Conservation (phyloP, 176 grass and related monocot species). For the Oryza longistaminata region DNA sequence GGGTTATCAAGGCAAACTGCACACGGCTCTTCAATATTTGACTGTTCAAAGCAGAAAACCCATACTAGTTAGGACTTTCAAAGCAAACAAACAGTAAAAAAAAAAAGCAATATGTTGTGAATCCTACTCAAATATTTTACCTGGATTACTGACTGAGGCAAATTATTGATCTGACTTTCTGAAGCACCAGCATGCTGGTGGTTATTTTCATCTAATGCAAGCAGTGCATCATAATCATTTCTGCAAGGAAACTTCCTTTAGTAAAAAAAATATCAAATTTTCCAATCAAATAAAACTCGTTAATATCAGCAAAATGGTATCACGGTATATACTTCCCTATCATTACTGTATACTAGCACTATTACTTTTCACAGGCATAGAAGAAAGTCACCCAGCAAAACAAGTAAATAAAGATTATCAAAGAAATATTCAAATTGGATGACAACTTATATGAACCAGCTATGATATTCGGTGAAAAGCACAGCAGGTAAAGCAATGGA, state of each 20-base stretch:
- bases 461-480: neutral
- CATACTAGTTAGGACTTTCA: conserved; percentile 16
- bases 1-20: conserved; percentile 81
- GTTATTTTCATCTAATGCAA: conserved; percentile 90
- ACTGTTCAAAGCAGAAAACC: conserved; percentile 47
- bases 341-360: neutral
- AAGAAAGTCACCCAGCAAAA: conserved; percentile 7
- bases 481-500: neutral
- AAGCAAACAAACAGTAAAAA: neutral
- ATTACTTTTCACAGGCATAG: neutral
- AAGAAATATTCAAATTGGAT: conserved; percentile 13
- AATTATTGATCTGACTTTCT: conserved; percentile 73
- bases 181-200: conserved; percentile 88
- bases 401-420: conserved; percentile 26
- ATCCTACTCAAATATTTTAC: conserved; percentile 33
- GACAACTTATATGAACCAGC: conserved; percentile 22
- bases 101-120: neutral
- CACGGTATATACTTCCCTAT: conserved; percentile 16
- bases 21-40: conserved; percentile 71
- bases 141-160: conserved; percentile 82
- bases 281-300: neutral
- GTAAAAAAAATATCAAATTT: neutral
- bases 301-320: conserved; percentile 20
- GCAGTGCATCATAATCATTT: conserved; percentile 82
- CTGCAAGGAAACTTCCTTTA: conserved; percentile 40